Conservation (phyloP, 352 stramenopile species). For the Phytophthora litchii region DNA sequence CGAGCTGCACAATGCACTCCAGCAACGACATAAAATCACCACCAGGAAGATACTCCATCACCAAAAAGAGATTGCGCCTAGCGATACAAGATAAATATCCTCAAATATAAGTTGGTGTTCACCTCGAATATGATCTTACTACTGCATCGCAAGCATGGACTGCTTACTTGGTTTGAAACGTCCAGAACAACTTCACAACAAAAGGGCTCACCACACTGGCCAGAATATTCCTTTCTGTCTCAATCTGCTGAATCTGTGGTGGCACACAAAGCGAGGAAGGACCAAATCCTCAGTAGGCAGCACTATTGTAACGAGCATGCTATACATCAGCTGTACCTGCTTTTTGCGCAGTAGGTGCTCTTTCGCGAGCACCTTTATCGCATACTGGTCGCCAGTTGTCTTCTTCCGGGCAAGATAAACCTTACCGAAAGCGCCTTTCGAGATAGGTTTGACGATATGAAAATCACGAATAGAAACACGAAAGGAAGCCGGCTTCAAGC, state of each 20-base stretch:
- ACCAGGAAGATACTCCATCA: constrained; percentile 92
- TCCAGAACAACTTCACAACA: constrained; percentile 92
- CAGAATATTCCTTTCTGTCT: constrained; percentile 90
- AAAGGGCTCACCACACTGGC: constrained; percentile 89
- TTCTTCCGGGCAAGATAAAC: constrained; percentile 90
- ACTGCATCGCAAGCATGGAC: constrained; percentile 4
- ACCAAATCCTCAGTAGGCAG: constrained; percentile 22
- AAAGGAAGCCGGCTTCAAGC: constrained; percentile 44
- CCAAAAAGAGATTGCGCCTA: constrained; percentile 86
- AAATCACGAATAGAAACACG: constrained; percentile 86
- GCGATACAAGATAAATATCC: constrained; percentile 1
- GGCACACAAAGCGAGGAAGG: constrained; percentile 12
- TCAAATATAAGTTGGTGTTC: constrained; percentile 22
- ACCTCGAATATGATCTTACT: background rate
- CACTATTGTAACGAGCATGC: constrained; percentile 1
- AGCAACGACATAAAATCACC: constrained; percentile 92
- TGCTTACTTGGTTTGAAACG: constrained; percentile 89
- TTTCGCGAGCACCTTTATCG: constrained; percentile 92
- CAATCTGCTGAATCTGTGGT: constrained; percentile 79
- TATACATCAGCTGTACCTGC: constrained; percentile 47
- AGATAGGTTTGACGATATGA: constrained; percentile 90
- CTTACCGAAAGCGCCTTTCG: constrained; percentile 89
- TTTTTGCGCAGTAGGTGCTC: constrained; percentile 90
- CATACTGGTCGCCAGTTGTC: constrained; percentile 89
- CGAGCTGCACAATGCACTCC: constrained; percentile 87